Conservation (phyloP, 352 stramenopile genomes). For the Phytophthora syringae region DNA sequence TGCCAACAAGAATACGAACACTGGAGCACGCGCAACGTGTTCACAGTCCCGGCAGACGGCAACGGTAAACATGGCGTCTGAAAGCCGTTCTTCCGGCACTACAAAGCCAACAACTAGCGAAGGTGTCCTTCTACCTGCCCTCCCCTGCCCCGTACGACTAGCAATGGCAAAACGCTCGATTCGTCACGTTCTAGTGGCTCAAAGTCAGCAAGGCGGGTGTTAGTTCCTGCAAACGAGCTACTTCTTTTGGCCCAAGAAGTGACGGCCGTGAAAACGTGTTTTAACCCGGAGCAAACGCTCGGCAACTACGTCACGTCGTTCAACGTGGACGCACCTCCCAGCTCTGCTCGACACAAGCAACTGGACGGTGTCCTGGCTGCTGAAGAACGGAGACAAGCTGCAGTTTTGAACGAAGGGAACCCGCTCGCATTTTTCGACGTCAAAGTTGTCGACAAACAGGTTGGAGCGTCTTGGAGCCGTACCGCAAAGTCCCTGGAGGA, state of each 20-base stretch:
- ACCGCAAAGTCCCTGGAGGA: conserved; percentile 7
- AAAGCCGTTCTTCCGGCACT: not conserved
- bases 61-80: not conserved
- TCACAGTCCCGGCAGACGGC: conserved; percentile 5
- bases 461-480: conserved; percentile 17
- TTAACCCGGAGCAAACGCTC: conserved; percentile 41
- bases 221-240: conserved; percentile 72
- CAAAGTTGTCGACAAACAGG: conserved; percentile 35
- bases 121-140: not conserved
- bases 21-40: conserved; percentile 1
- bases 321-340: conserved; percentile 63
- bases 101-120: not conserved
- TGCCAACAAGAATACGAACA: not conserved
- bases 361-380: conserved; percentile 39
- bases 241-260: conserved; percentile 45
- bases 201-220: no score
- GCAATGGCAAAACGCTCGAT: no score
- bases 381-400: conserved; percentile 37
- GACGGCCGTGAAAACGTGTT: conserved; percentile 25
- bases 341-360: conserved; percentile 33
- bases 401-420: conserved; percentile 67
- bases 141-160: not conserved
- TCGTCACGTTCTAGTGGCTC: no score
- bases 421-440: no score
- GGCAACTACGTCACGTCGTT: conserved; percentile 56